Evolutionary conservation across 768 basidiomycete genomes (phyloP), one percentile per base, ranked within the genome.

Genomic region (Mycena latifolia): DNA sequence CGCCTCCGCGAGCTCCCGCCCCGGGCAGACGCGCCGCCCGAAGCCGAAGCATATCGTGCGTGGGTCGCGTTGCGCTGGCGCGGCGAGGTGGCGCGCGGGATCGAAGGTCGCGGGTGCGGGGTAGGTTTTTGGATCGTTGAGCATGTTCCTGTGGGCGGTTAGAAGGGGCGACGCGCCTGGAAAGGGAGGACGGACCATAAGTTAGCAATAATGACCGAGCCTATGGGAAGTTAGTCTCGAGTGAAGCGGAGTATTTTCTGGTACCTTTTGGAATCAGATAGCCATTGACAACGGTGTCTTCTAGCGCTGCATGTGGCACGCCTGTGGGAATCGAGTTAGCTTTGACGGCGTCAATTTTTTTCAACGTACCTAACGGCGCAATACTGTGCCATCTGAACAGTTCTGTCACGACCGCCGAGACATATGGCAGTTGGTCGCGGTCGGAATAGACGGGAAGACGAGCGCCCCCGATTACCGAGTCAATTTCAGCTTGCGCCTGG

Each of bases 401-500:
- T 69, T 89, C 88, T 2, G 78, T 81, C 25, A 85, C 77, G 3
- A 86, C 65, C 0, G 81, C 80, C 17, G 76, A 76, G 25, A 86
- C 66, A 61, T 89, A 89, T 0, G 88, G 86, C 6, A 90, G 77
- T 37, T 78, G 72, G 6, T 77, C 71, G 11, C 78, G 73, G 73
- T 89, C 88, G 6, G 75, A 72, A 33, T 81, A 71, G 8, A 39
- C 76, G 2, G 84, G 84, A 1, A 82, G 73, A 24, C 83, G 75
- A 20, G 77, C 78, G 8, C 63, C 67, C 0, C 78, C 81, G 59
- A 83, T 72, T 4, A 84, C 79, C 1, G 77, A 60, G 63, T 85
- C 85, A 5, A 89, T 78, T 67, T 89, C 89, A 18, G 76, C 80
- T 61, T 87, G 87, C 0, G 85, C 85, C 65, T 82, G 83, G 66